Percentiles rank a stretch among this genome's conserved stretches.
Conservation (phyloP, 331 rosid species). For the Prunus yedoensis region DNA sequence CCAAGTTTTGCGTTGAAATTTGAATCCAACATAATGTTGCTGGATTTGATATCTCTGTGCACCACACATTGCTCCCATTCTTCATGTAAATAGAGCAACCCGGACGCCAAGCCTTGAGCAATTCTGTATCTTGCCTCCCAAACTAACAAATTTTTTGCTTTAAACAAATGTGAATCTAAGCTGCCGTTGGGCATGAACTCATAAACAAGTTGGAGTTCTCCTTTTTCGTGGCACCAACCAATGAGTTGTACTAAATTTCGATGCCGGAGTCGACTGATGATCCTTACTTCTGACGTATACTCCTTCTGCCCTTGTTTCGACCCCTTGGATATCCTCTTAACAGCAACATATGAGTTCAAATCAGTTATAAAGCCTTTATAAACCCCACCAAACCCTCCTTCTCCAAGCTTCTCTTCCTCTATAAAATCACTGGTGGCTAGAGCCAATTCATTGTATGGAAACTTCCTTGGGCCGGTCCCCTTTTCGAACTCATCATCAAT, state of each 20-base stretch:
- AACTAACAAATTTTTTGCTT: too few species aligned
- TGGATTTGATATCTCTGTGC: too few species aligned
- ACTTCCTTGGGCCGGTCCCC: conserved; percentile 8
- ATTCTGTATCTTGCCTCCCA: too few species aligned
- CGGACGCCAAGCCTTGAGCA: too few species aligned
- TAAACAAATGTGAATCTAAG: too few species aligned
- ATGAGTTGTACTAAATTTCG: neutral
- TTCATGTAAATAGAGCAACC: too few species aligned
- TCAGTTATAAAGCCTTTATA: neutral
- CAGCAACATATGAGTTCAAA: neutral
- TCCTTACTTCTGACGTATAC: neutral
- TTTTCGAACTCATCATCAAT: neutral
- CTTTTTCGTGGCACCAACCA: neutral
- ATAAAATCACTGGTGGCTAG: neutral
- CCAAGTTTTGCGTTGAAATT: neutral
- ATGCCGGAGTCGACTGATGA: neutral
- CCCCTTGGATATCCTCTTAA: neutral
- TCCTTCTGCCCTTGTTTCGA: neutral
- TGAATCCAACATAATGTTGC: too few species aligned
- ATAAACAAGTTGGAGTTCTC: too few species aligned
- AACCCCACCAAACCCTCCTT: conserved; percentile 7
- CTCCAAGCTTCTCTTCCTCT: conserved; percentile 20
- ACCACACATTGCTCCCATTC: too few species aligned
- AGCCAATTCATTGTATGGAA: neutral
- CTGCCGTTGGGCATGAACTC: too few species aligned